These are phyloP conservation scores for Leccinum huronense DNA, from an alignment of 1,284 basidiomycete genomes.

Conservation along the genomic window DNA sequence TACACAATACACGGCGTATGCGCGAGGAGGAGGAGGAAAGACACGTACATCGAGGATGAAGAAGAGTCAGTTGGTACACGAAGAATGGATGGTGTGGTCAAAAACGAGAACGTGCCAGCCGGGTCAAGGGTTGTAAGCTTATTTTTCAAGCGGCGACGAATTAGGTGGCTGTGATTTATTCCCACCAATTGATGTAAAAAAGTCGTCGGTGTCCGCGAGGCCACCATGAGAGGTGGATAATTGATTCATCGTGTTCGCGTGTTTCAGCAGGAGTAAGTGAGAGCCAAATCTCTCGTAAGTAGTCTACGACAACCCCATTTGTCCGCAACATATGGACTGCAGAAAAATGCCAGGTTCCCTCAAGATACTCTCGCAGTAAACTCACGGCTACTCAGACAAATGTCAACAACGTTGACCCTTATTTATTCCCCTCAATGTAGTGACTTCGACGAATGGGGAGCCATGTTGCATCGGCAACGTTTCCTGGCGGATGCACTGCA, in stretches of 20 bases:
- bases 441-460: constrained; percentile 23
- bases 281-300: too few species aligned
- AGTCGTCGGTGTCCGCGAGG: not conserved
- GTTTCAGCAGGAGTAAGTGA: too few species aligned
- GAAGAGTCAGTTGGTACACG: constrained; percentile 33
- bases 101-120: constrained; percentile 34
- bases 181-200: constrained; percentile 25
- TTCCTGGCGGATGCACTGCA: constrained; percentile 44
- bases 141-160: constrained; percentile 39
- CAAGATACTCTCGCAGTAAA: constrained; percentile 54
- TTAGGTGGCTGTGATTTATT: constrained; percentile 29
- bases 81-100: constrained; percentile 37
- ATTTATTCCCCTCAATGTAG: constrained; percentile 28
- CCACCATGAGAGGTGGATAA: too few species aligned
- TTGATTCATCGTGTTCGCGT: too few species aligned
- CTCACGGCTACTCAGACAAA: constrained; percentile 50
- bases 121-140: constrained; percentile 42
- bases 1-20: constrained; percentile 3
- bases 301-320: constrained; percentile 50
- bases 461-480: constrained; percentile 42
- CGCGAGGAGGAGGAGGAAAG: constrained; percentile 16
- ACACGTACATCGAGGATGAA: constrained; percentile 33
- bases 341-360: constrained; percentile 50
- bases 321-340: constrained; percentile 48
- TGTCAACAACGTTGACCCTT: constrained; percentile 48